These are phyloP conservation scores for Prunus mira DNA, from an alignment of 306 rosid genomes.

Conservation along the genomic window DNA sequence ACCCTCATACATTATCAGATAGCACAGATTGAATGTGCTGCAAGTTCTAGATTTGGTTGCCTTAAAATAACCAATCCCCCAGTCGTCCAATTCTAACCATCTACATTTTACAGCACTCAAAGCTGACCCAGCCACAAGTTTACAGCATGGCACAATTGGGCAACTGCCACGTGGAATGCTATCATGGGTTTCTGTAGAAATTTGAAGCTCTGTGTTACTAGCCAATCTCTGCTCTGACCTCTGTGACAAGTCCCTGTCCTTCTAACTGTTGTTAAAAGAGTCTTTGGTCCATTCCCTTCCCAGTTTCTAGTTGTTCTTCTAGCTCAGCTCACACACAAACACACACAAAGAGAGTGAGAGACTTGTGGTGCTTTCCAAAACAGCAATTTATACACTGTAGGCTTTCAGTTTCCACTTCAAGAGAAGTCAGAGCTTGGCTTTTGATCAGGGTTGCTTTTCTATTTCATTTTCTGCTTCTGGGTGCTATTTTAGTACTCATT, in stretches of 20 bases:
- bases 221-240: slow-evolving; percentile 16
- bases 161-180: slow-evolving; percentile 32
- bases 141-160: slow-evolving; percentile 2
- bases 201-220: neutral
- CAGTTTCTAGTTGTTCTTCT: slow-evolving; percentile 6
- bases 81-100: slow-evolving; percentile 3
- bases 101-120: neutral
- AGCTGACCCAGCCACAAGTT: neutral
- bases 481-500: neutral
- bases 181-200: slow-evolving; percentile 1
- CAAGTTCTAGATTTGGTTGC: slow-evolving; percentile 24
- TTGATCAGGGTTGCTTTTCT: slow-evolving; percentile 5
- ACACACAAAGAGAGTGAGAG: neutral
- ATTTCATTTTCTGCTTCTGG: slow-evolving; percentile 13
- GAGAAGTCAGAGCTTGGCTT: slow-evolving; percentile 6
- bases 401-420: slow-evolving; percentile 21
- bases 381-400: neutral
- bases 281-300: neutral
- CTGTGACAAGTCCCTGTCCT: slow-evolving; percentile 9
- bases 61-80: neutral
- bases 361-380: neutral
- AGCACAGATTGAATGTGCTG: slow-evolving; percentile 3
- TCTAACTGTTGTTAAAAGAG: slow-evolving; percentile 5
- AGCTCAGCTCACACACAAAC: neutral
- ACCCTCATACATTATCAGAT: slow-evolving; percentile 23